Percentiles rank a stretch among this genome's conserved stretches.
Evolutionary conservation across 2,329 filamentous ascomycete species (phyloP).

Genomic region (Fusarium irregulare): DNA sequence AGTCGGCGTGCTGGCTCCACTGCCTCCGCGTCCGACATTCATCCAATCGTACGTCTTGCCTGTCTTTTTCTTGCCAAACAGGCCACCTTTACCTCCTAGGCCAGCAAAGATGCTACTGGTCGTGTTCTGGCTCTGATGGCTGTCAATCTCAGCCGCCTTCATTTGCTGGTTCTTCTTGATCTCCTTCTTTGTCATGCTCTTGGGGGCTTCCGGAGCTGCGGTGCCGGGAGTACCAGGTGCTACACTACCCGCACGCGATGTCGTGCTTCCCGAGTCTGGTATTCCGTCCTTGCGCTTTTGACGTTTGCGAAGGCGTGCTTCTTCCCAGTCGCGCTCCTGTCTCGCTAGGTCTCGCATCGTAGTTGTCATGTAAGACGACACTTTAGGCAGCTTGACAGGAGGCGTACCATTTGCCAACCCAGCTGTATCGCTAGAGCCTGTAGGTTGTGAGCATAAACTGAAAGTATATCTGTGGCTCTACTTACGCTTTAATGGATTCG

Average conservation of each 20-base stretch:
- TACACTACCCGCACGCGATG: constrained; percentile 66
- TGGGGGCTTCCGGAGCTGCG: constrained; percentile 72
- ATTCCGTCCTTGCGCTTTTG: constrained; percentile 71
- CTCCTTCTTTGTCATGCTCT: constrained; percentile 88
- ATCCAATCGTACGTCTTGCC: constrained; percentile 81
- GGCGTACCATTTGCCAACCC: constrained; percentile 55
- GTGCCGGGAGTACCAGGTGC: constrained; percentile 71
- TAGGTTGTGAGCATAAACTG: constrained; percentile 35
- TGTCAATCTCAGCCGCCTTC: constrained; percentile 80
- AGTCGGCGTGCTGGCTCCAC: constrained; percentile 65
- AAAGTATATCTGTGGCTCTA: constrained; percentile 1
- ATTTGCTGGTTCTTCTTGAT: constrained; percentile 79
- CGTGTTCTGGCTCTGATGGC: constrained; percentile 83
- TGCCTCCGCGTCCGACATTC: constrained; percentile 64
- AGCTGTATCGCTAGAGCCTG: constrained; percentile 56
- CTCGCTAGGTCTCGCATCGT: constrained; percentile 71
- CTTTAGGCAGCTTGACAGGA: constrained; percentile 60
- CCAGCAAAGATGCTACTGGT: constrained; percentile 80
- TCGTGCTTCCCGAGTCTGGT: constrained; percentile 60
- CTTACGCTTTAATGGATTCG: constrained; percentile 71
- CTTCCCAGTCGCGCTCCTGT: constrained; percentile 77
- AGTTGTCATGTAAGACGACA: constrained; percentile 62
- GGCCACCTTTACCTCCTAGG: constrained; percentile 70
- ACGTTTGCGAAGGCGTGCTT: constrained; percentile 75
- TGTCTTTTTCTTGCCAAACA: constrained; percentile 69